Conservation (phyloP, 2,329 filamentous ascomycete species). For the Calonectria honghensis region DNA sequence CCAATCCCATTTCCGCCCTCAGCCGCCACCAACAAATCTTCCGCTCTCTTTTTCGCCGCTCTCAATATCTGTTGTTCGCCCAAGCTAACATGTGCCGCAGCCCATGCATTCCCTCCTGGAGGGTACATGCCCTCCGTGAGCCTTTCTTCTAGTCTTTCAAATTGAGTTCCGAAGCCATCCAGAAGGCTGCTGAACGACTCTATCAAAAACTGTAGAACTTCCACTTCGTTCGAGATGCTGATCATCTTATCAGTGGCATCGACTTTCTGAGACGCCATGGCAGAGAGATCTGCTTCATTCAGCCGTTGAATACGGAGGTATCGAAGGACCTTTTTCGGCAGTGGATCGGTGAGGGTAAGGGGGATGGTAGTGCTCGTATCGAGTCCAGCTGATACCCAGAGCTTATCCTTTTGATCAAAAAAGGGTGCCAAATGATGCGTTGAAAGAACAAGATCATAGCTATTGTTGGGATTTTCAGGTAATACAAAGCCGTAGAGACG, state of each 20-base stretch:
- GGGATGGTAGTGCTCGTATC: not conserved
- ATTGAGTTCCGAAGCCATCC: not conserved
- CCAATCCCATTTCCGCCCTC: not conserved
- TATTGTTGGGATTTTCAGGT: not conserved
- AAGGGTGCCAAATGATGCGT: not conserved
- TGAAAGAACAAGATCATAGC: conserved; percentile 14
- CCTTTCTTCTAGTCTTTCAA: not conserved
- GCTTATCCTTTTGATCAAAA: conserved; percentile 9
- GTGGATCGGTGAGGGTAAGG: conserved; percentile 4
- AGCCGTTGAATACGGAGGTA: conserved; percentile 14
- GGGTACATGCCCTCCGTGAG: not conserved
- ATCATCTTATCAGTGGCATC: not conserved
- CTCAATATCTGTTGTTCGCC: conserved; percentile 3
- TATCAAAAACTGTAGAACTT: conserved; percentile 7
- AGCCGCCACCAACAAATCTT: not conserved
- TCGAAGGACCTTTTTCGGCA: conserved; percentile 1
- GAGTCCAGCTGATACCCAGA: not conserved
- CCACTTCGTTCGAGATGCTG: conserved; percentile 7
- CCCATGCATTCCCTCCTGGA: not conserved
- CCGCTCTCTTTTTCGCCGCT: conserved; percentile 3
- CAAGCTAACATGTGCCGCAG: conserved; percentile 13
- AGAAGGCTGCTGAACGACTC: conserved; percentile 6
- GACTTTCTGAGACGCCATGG: not conserved
- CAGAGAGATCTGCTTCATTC: conserved; percentile 3
- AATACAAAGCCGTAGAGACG: conserved; percentile 4